phyloP scores from a whole-genome alignment of 306 rosid genomes.

The Begonia masoniana region DNA sequence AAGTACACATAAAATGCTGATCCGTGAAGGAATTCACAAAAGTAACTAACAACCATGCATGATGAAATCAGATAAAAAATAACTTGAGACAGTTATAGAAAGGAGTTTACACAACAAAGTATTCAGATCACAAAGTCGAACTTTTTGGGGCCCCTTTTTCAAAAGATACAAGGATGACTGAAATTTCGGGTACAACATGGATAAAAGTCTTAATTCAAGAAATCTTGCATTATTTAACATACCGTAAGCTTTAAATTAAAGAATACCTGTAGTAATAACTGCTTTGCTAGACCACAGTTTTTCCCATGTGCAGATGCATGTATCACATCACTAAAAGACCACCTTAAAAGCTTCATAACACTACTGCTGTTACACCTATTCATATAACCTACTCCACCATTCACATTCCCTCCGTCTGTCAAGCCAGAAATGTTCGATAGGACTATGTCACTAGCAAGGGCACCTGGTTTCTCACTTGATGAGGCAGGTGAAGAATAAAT shows the following conservation, averaged over 20 bases:
- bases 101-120: too few species aligned
- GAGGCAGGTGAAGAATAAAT: constrained; percentile 16
- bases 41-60: not conserved
- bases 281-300: constrained; percentile 43
- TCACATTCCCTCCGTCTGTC: constrained; percentile 17
- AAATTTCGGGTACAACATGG: constrained; percentile 1
- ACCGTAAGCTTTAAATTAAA: constrained; percentile 2
- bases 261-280: constrained; percentile 49
- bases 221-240: not conserved
- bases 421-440: constrained; percentile 12
- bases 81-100: not conserved
- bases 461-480: constrained; percentile 9
- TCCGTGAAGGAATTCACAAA: constrained; percentile 7
- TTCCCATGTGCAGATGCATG: constrained; percentile 32
- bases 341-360: constrained; percentile 29
- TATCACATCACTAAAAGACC: constrained; percentile 57
- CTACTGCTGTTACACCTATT: constrained; percentile 11
- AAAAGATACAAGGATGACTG: not conserved
- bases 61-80: not conserved
- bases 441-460: constrained; percentile 16
- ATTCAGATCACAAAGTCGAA: not conserved
- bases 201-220: constrained; percentile 2
- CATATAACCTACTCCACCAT: constrained; percentile 13
- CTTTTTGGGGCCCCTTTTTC: not conserved
- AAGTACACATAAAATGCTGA: constrained; percentile 20